A percentile compares a stretch with the other conserved stretches of the same genome.
Conservation (phyloP, 2,329 filamentous ascomycete species). For the Teratosphaeria nubilosa region DNA sequence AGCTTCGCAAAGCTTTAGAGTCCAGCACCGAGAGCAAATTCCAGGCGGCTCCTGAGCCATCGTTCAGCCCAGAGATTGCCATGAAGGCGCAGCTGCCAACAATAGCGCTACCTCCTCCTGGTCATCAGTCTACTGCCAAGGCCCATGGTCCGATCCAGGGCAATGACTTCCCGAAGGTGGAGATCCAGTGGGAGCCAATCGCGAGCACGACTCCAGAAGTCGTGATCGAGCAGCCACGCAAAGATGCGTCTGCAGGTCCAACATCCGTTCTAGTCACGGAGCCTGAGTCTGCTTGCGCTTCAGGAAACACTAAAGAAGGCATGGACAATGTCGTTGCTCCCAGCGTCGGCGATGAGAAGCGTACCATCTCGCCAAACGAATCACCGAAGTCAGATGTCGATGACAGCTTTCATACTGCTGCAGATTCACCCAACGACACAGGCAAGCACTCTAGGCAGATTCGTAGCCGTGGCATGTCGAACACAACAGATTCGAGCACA, state of each 20-base stretch:
- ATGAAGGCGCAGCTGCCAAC: slow-evolving; percentile 1
- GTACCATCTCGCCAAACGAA: background rate
- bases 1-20: background rate
- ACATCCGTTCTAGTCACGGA: background rate
- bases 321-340: background rate
- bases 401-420: slow-evolving; percentile 26
- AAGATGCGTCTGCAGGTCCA: background rate
- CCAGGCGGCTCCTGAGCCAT: background rate
- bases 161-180: background rate
- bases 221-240: slow-evolving; percentile 4
- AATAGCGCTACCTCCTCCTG: background rate
- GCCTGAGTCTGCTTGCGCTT: background rate
- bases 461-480: background rate
- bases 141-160: background rate
- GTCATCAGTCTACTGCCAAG: background rate
- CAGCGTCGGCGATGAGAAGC: background rate
- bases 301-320: background rate
- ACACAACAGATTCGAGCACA: background rate
- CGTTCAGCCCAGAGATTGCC: background rate
- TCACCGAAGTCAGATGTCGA: slow-evolving; percentile 11
- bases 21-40: background rate
- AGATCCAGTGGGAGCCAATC: background rate
- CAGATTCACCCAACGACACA: slow-evolving; percentile 11
- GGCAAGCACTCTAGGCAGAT: background rate
- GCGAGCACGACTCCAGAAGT: slow-evolving; percentile 1